Evolutionary conservation across 2,329 filamentous ascomycete species (phyloP), one percentile per base, ranked within the genome.

Genomic region (Pestalotiopsis sp.): DNA sequence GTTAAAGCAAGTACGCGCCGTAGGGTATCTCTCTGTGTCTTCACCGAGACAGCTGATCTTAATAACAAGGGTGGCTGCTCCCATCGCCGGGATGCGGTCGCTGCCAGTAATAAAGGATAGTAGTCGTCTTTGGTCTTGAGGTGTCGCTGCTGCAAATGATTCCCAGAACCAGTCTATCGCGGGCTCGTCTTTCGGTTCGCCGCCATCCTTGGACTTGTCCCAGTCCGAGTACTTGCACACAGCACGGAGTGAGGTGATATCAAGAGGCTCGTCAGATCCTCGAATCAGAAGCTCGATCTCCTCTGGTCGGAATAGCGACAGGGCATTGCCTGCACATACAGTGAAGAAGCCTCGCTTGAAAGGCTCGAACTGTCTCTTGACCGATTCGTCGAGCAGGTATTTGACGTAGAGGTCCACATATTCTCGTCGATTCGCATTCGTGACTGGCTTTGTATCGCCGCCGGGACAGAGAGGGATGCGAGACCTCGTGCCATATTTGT

Each of bases 271-370:
- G 71, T 97, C 93, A 7, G 93, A 96, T 11, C 94, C 94, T 64
- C 94, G 87, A 4, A 98, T 88, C 0, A 97, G 85, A 3, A 97
- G 86, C 77, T 97, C 94, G 70, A 98, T 97, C 78, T 98, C 94
- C 77, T 97, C 94, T 0, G 94, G 92, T 17, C 93, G 88, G 78
- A 97, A 97, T 1, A 98, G 86, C 1, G 91, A 93, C 44, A 97
- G 84, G 0, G 94, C 94, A 76, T 96, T 97, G 44, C 94, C 93
- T 44, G 92, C 92, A 76, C 94, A 97, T 35, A 97, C 93, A 0
- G 92, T 97, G 78, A 94, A 98, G 79, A 98, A 98, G 0, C 94
- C 94, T 66, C 94, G 89, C 77, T 96, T 96, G 84, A 98, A 98
- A 0, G 94, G 94, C 76, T 97, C 94, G 71, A 97, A 98, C 75